Evolutionary conservation across 1,139 yeast species (phyloP).

Genomic region (Blastobotrys ciferrii): DNA sequence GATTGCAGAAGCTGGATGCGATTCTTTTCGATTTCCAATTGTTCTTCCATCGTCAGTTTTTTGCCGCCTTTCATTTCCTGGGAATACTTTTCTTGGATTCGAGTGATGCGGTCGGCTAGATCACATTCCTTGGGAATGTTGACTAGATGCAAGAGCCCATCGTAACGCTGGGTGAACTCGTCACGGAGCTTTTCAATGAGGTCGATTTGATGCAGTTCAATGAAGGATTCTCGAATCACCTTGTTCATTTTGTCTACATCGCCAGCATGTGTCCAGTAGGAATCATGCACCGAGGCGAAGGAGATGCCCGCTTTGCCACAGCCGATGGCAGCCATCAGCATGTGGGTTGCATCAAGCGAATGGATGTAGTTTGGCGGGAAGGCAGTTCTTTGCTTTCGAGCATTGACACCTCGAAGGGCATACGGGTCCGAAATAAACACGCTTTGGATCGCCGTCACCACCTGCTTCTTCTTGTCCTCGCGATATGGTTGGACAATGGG

Average conservation of each 20-base stretch:
- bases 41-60: constrained; percentile 66
- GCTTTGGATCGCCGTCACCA: constrained; percentile 78
- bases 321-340: constrained; percentile 82
- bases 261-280: constrained; percentile 96
- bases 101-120: constrained; percentile 51
- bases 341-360: constrained; percentile 94
- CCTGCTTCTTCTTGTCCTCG: constrained; percentile 57
- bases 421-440: constrained; percentile 82
- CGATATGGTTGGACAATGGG: constrained; percentile 94
- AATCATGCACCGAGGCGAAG: constrained; percentile 98
- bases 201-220: constrained; percentile 70
- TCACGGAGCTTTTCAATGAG: constrained; percentile 65
- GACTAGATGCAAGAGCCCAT: constrained; percentile 59
- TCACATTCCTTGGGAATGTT: constrained; percentile 53
- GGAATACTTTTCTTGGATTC: constrained; percentile 41
- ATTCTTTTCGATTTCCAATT: constrained; percentile 64
- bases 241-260: constrained; percentile 73
- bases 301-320: constrained; percentile 66
- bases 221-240: constrained; percentile 76
- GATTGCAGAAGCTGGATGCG: constrained; percentile 57
- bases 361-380: constrained; percentile 97
- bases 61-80: constrained; percentile 26
- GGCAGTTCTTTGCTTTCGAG: constrained; percentile 86
- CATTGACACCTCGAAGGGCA: constrained; percentile 75
- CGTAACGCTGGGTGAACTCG: constrained; percentile 81